Percentiles rank a stretch among this genome's conserved stretches.
These are phyloP conservation scores for Eucalyptus regnans DNA, from an alignment of 345 rosid species.

Conservation along the genomic window DNA sequence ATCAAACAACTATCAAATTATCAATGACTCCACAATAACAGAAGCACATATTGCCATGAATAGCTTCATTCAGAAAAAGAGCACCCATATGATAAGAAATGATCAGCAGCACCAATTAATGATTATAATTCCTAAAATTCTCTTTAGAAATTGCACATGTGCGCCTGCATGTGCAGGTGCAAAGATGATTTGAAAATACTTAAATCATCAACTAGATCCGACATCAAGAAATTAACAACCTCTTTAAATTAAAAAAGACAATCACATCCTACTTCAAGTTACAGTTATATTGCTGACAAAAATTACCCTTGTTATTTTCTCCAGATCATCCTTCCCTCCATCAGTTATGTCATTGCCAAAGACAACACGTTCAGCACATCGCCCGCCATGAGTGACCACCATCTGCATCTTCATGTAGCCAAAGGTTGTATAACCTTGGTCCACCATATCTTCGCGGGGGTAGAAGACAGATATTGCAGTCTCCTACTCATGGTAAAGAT, in stretches of 20 bases:
- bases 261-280: neutral
- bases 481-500: slow-evolving; percentile 36
- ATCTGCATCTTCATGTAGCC: slow-evolving; percentile 99
- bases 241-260: neutral
- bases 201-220: neutral
- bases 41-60: neutral
- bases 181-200: neutral
- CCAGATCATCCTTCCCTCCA: slow-evolving; percentile 91
- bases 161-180: neutral
- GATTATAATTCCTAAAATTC: neutral
- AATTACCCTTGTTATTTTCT: slow-evolving; percentile 80
- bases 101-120: neutral
- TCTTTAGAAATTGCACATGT: neutral
- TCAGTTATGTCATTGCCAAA: slow-evolving; percentile 84
- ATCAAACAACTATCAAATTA: neutral
- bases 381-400: slow-evolving; percentile 98
- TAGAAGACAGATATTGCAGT: slow-evolving; percentile 92
- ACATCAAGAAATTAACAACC: neutral
- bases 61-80: neutral
- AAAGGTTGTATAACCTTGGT: slow-evolving; percentile 94
- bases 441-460: slow-evolving; percentile 91
- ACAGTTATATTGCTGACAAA: neutral
- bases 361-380: slow-evolving; percentile 81
- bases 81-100: neutral
- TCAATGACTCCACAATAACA: neutral